Evolutionary conservation across 768 basidiomycete genomes (phyloP).

Genomic region (Mrakia frigida): DNA sequence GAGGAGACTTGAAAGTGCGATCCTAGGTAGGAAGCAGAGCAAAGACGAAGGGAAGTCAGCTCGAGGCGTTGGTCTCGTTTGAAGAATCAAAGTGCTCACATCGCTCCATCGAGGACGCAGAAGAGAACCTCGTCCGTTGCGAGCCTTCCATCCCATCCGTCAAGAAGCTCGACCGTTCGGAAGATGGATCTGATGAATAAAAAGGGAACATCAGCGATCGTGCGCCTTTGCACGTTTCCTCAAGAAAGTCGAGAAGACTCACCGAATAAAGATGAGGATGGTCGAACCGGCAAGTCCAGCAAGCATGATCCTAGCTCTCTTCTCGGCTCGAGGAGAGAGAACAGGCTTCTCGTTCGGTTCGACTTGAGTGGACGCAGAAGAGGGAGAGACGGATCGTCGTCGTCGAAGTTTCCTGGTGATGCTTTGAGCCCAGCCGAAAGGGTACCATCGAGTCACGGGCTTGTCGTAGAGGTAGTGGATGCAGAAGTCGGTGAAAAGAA

Average conservation of each 20-base stretch:
- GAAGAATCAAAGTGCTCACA: background rate
- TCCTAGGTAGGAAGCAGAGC: background rate
- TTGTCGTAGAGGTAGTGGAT: slow-evolving; percentile 1
- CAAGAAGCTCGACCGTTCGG: slow-evolving; percentile 15
- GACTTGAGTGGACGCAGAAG: background rate
- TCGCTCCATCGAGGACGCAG: slow-evolving; percentile 1
- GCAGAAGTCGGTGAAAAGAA: slow-evolving; percentile 7
- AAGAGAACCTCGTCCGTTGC: slow-evolving; percentile 9
- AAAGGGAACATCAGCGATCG: too few species aligned
- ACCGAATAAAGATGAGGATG: slow-evolving; percentile 15
- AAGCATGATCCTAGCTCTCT: background rate
- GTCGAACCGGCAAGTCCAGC: background rate
- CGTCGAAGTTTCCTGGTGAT: background rate
- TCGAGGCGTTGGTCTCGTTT: background rate
- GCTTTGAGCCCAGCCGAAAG: background rate
- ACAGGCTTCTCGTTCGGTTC: background rate
- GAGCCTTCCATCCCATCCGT: slow-evolving; percentile 3
- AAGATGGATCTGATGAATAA: slow-evolving; percentile 15
- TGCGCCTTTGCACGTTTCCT: too few species aligned
- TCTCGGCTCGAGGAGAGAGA: background rate
- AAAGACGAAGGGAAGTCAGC: background rate
- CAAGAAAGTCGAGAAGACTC: background rate
- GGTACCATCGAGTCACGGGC: background rate
- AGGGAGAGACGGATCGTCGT: background rate
- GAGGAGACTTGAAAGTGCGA: background rate